These are phyloP conservation scores for Colletotrichum coccodes DNA, from an alignment of 2,329 filamentous ascomycete genomes.

Conservation along the genomic window DNA sequence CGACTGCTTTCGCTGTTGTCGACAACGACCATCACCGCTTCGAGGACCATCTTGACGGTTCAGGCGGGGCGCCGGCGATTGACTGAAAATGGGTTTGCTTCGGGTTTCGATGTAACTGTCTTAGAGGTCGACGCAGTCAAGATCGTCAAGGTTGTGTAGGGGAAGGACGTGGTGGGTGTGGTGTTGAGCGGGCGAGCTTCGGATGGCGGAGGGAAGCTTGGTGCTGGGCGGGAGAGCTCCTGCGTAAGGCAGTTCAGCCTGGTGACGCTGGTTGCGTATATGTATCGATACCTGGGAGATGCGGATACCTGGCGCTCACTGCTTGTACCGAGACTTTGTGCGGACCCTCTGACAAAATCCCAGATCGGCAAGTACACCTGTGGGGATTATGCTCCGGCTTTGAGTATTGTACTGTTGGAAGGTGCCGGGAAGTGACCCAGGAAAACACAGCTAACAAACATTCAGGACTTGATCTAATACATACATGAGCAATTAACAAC, in stretches of 20 bases:
- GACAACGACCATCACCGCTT: conserved; percentile 99
- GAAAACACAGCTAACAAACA: too few species aligned
- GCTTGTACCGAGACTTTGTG: neutral
- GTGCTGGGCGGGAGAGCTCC: conserved; percentile 31
- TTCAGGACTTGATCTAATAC: too few species aligned
- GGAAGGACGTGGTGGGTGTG: neutral
- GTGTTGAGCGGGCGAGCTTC: conserved; percentile 29
- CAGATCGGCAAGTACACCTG: neutral
- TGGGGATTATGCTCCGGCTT: neutral
- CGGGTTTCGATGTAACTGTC: neutral
- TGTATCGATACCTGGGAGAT: conserved; percentile 5
- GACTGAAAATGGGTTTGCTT: neutral
- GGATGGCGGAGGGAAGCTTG: conserved; percentile 37
- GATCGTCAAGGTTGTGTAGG: neutral
- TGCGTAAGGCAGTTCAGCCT: conserved; percentile 61
- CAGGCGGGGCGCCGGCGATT: conserved; percentile 25
- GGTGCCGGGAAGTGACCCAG: too few species aligned
- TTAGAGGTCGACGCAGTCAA: neutral
- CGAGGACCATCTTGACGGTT: conserved; percentile 87
- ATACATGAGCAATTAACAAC: too few species aligned
- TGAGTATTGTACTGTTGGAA: neutral
- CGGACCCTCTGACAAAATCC: neutral
- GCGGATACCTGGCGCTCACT: neutral
- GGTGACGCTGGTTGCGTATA: conserved; percentile 35
- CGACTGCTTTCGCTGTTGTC: conserved; percentile 99